Evolutionary conservation across 2,329 filamentous ascomycete species (phyloP).

Genomic region (Plectosphaerella sp.): DNA sequence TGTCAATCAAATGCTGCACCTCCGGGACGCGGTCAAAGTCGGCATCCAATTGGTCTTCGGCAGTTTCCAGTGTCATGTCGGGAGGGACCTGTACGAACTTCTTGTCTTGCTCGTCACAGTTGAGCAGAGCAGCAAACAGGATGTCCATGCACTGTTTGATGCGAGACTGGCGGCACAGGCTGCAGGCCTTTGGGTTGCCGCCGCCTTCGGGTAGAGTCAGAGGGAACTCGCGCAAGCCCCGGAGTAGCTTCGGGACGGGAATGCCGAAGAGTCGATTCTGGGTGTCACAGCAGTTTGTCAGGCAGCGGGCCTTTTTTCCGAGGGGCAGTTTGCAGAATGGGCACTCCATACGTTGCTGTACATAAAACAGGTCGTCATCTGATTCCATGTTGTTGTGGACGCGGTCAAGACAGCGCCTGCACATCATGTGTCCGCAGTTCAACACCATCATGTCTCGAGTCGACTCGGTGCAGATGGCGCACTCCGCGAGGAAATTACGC

Average conservation of each 20-base stretch:
- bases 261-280: constrained; percentile 1
- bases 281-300: not conserved
- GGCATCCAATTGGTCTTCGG: not conserved
- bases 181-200: constrained; percentile 2
- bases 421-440: constrained; percentile 10
- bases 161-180: constrained; percentile 2
- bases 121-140: constrained; percentile 4
- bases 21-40: constrained; percentile 1
- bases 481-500: constrained; percentile 2
- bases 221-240: constrained; percentile 4
- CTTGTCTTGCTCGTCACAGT: not conserved
- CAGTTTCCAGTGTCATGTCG: not conserved
- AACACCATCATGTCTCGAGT: constrained; percentile 3
- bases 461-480: constrained; percentile 9
- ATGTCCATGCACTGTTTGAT: constrained; percentile 2
- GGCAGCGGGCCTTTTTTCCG: constrained; percentile 5
- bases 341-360: constrained; percentile 1
- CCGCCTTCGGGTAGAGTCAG: constrained; percentile 8
- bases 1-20: constrained; percentile 3
- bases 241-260: constrained; percentile 1
- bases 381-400: constrained; percentile 1
- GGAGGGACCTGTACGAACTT: not conserved
- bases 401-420: constrained; percentile 4
- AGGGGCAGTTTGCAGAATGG: constrained; percentile 6
- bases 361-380: not conserved